Conservation (phyloP, 352 stramenopile genomes). For the Pythium myriotylum region DNA sequence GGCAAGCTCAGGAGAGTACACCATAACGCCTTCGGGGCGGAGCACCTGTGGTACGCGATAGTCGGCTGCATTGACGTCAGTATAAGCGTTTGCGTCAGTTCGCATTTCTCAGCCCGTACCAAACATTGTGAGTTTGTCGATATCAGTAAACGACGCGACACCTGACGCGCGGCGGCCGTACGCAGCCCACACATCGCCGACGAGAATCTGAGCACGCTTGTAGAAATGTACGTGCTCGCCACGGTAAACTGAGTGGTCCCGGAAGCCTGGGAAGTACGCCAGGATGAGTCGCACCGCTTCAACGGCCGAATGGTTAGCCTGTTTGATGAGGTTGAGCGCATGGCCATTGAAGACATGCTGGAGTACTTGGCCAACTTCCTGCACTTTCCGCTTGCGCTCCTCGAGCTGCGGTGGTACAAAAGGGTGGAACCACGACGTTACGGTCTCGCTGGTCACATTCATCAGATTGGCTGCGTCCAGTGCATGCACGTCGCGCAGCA, state of each 20-base stretch:
- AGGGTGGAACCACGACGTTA: conserved; percentile 67
- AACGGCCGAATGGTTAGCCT: conserved; percentile 54
- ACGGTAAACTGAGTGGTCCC: conserved; percentile 82
- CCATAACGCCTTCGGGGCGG: conserved; percentile 67
- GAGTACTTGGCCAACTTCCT: conserved; percentile 58
- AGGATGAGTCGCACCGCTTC: conserved; percentile 69
- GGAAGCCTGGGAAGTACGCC: conserved; percentile 80
- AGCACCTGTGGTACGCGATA: conserved; percentile 88
- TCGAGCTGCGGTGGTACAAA: conserved; percentile 60
- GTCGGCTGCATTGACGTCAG: conserved; percentile 49
- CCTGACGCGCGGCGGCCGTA: conserved; percentile 60
- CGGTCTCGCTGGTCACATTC: conserved; percentile 39
- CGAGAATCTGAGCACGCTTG: conserved; percentile 90
- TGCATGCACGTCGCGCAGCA: conserved; percentile 53
- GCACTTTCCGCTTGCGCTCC: conserved; percentile 64
- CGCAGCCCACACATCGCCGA: conserved; percentile 86
- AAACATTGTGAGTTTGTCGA: conserved; percentile 89
- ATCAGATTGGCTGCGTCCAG: conserved; percentile 61
- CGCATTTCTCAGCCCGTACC: conserved; percentile 34
- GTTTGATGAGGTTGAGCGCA: conserved; percentile 56
- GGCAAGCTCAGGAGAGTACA: conserved; percentile 53
- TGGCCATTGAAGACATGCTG: conserved; percentile 46
- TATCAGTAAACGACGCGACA: conserved; percentile 74
- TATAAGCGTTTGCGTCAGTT: neutral
- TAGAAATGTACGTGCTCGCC: conserved; percentile 88